phyloP scores from a whole-genome alignment of 352 stramenopile species.

The Phytophthora boehmeriae region DNA sequence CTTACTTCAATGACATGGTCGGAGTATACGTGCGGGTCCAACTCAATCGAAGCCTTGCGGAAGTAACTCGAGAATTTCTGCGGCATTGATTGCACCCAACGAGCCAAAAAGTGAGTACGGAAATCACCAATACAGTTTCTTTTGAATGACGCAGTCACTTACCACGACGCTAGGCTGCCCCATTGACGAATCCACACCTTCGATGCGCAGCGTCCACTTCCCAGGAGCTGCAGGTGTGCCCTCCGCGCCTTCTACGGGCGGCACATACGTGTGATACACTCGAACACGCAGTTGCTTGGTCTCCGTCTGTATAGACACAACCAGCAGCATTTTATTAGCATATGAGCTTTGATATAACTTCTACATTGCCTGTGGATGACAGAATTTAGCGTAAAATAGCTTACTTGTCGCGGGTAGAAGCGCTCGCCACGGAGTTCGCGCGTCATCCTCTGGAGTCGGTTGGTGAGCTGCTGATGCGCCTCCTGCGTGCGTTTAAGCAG shows the following conservation, averaged over 20 bases:
- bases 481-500: constrained; percentile 52
- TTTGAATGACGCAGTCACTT: neutral
- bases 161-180: constrained; percentile 46
- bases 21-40: constrained; percentile 70
- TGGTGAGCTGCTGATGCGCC: constrained; percentile 49
- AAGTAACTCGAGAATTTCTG: constrained; percentile 85
- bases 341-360: too few species aligned
- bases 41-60: constrained; percentile 72
- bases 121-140: neutral
- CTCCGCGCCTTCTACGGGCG: constrained; percentile 42
- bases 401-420: constrained; percentile 60
- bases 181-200: constrained; percentile 47
- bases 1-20: constrained; percentile 71
- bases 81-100: constrained; percentile 5
- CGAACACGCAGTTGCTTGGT: constrained; percentile 60
- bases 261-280: constrained; percentile 68
- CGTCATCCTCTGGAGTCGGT: constrained; percentile 50
- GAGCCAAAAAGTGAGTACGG: neutral
- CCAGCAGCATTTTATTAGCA: too few species aligned
- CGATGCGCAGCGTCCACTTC: constrained; percentile 70
- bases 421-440: constrained; percentile 63
- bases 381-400: neutral
- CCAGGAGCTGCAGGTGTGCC: constrained; percentile 39
- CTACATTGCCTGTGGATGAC: too few species aligned
- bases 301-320: constrained; percentile 38